Evolutionary conservation across 2,329 filamentous ascomycete genomes (phyloP), one percentile per base, ranked within the genome.

Genomic region (Pseudogymnoascus sp.): DNA sequence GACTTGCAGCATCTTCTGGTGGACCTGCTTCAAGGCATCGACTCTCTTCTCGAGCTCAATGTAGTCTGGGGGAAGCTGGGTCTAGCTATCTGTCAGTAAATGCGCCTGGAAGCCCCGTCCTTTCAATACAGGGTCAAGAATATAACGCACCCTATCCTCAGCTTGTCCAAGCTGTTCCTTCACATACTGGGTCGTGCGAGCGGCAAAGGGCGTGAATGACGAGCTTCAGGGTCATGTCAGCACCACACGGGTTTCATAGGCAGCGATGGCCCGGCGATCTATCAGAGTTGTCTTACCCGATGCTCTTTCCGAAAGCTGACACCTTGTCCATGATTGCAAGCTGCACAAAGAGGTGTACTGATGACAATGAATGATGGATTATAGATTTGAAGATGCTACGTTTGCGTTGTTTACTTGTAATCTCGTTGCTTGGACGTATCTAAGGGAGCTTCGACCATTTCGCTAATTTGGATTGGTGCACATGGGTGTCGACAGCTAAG

Each of bases 41-140:
- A 97, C 92, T 68, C 93, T 88, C 84, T 97, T 97, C 85, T 99
- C 94, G 65, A 99, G 88, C 77, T 97, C 92, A 74, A 97, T 90
- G 78, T 99, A 99, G 78, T 97, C 94, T 69, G 92, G 88, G 52
- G 94, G 94, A 45, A 99, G 90, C 79, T 97, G 89, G 66, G 94
- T 99, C 91, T 96, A 61, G 37, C 0, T 15, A 15, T 39, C 27
- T 27, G 64, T 35, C 64, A 18, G 36, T 55, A 29, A 13, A 52
- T 25, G 33, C 58, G 27, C 61, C 42, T 29, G 21, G 62, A 36
- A 39, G 64, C 12, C 67, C 63, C 60, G 18, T 40, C 18, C 37
- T 18, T 39, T 62, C 59, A 60, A 62, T 58, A 42, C 48, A 40
- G 12, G 35, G n/a, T 39, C 36, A 27, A 39, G 33, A 40, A 39